Evolutionary conservation across 371 early-diverging fungal species (phyloP).

Genomic region (Syncephalastrum racemosum): DNA sequence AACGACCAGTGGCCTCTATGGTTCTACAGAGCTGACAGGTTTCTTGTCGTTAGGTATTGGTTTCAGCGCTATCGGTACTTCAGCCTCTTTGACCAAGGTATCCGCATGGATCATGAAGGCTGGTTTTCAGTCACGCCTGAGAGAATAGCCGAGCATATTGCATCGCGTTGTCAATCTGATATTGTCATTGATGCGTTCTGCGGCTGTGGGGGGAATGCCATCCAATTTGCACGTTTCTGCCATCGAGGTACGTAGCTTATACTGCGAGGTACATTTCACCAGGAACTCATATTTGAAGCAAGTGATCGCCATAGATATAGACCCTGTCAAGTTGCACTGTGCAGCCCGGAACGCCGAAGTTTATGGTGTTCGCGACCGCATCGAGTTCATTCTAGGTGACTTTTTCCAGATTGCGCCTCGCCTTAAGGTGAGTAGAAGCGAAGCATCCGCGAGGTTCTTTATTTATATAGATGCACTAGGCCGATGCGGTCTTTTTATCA

Average conservation of each 20-base stretch:
- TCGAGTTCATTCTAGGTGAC: conserved; percentile 89
- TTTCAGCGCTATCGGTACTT: conserved; percentile 82
- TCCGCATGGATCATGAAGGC: conserved; percentile 85
- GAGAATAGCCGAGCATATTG: conserved; percentile 81
- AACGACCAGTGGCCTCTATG: too few relatives aligned
- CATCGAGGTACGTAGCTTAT: conserved; percentile 52
- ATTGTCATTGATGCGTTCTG: conserved; percentile 92
- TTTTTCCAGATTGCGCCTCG: conserved; percentile 70
- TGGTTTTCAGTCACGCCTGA: conserved; percentile 99
- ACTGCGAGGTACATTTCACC: neutral
- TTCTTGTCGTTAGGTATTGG: conserved; percentile 70
- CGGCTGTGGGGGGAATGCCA: conserved; percentile 95
- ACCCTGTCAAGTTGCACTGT: conserved; percentile 75
- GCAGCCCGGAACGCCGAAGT: conserved; percentile 86
- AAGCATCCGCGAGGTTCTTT: too few relatives aligned
- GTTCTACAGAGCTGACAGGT: neutral
- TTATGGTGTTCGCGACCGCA: conserved; percentile 90
- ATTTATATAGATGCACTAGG: too few relatives aligned
- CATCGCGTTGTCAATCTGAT: conserved; percentile 67
- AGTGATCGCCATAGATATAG: conserved; percentile 95
- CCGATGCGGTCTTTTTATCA: conserved; percentile 89
- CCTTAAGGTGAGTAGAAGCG: conserved; percentile 38
- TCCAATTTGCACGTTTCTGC: conserved; percentile 90
- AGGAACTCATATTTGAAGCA: neutral
- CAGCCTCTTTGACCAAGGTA: conserved; percentile 81